Evolutionary conservation across 2,329 filamentous ascomycete genomes (phyloP).

Genomic region (Sclerotinia spermophila): DNA sequence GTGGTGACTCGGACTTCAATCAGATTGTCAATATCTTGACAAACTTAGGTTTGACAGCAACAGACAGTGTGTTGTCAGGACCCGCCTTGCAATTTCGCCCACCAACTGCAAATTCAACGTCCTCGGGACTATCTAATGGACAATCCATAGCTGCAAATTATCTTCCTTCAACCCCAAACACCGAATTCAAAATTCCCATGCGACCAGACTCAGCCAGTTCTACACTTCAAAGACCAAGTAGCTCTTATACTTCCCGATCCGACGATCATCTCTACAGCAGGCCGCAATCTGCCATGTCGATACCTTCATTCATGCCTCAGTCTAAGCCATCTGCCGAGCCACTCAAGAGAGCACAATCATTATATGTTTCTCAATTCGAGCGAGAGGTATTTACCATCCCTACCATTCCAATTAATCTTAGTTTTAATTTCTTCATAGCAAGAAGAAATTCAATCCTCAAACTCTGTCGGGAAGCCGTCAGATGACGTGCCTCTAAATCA

Average conservation of each 20-base stretch:
- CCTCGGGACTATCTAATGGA: not conserved
- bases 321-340: constrained; percentile 9
- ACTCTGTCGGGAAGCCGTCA: no score
- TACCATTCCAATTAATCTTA: not conserved
- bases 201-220: constrained; percentile 22
- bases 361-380: constrained; percentile 26
- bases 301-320: constrained; percentile 16
- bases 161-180: constrained; percentile 5
- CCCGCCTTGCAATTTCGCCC: constrained; percentile 9
- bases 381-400: constrained; percentile 23
- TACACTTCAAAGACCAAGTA: constrained; percentile 12
- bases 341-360: constrained; percentile 7
- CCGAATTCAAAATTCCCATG: constrained; percentile 27
- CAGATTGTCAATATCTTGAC: constrained; percentile 31
- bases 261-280: not conserved
- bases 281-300: constrained; percentile 19
- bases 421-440: not conserved
- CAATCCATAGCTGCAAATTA: not conserved
- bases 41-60: constrained; percentile 38
- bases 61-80: constrained; percentile 18
- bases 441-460: not conserved
- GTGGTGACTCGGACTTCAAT: constrained; percentile 38
- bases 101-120: not conserved
- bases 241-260: not conserved
- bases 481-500: not conserved